Evolutionary conservation across 1,284 basidiomycete species (phyloP).

Genomic region (Inonotus hispidus): DNA sequence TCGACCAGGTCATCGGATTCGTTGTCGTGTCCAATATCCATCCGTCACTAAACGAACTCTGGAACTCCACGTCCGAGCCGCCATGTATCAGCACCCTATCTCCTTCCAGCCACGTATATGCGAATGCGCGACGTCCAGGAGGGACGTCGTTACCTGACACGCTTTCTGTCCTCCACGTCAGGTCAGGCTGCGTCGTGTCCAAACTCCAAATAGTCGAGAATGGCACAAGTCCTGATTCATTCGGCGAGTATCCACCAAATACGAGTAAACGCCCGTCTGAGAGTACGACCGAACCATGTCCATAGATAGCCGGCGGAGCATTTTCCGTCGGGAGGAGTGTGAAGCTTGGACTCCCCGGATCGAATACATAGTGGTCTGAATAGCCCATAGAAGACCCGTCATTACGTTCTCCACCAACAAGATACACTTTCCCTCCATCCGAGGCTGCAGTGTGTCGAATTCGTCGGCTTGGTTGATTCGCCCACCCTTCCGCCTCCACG

Average conservation of each 20-base stretch:
- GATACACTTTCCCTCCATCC: constrained; percentile 43
- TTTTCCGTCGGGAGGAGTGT: constrained; percentile 44
- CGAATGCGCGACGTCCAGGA: constrained; percentile 62
- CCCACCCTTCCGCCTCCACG: constrained; percentile 50
- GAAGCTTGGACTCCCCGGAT: constrained; percentile 48
- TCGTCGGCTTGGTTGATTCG: constrained; percentile 61
- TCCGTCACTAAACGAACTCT: constrained; percentile 58
- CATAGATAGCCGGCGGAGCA: constrained; percentile 63
- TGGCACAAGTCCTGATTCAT: constrained; percentile 42
- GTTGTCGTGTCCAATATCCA: constrained; percentile 66
- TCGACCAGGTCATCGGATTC: constrained; percentile 52
- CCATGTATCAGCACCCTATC: constrained; percentile 70
- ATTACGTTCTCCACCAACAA: constrained; percentile 71
- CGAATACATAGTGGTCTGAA: constrained; percentile 61
- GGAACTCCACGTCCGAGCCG: constrained; percentile 57
- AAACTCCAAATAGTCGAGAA: constrained; percentile 60
- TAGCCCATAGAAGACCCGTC: constrained; percentile 69
- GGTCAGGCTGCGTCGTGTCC: constrained; percentile 46
- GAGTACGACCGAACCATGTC: constrained; percentile 65
- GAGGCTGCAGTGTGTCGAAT: constrained; percentile 65
- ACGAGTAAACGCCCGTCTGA: constrained; percentile 66
- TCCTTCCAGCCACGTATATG: constrained; percentile 46
- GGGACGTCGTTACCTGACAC: constrained; percentile 44
- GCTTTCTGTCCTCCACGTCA: constrained; percentile 46
- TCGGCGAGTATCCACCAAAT: constrained; percentile 65